Conservation (phyloP, 352 stramenopile genomes). For the Aphanomyces astaci region DNA sequence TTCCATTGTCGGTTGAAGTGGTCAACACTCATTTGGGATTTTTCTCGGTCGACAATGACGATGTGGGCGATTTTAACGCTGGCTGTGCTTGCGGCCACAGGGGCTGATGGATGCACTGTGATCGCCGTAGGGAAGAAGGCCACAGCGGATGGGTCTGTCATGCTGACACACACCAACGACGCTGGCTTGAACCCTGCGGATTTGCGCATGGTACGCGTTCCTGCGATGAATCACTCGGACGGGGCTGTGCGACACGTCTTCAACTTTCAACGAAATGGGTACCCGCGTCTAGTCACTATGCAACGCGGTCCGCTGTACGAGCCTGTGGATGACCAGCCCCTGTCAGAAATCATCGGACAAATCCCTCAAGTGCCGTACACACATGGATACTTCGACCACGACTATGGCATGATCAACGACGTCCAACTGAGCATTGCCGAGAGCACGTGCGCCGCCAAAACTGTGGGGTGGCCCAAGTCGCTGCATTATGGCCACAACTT, state of each 20-base stretch:
- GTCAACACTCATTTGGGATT: background rate
- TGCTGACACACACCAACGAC: slow-evolving; percentile 86
- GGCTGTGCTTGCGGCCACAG: background rate
- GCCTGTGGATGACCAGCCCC: slow-evolving; percentile 28
- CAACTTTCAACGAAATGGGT: slow-evolving; percentile 39
- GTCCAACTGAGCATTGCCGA: slow-evolving; percentile 89
- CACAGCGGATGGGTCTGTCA: slow-evolving; percentile 67
- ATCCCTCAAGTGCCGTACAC: slow-evolving; percentile 87
- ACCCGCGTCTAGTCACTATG: slow-evolving; percentile 55
- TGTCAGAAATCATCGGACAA: slow-evolving; percentile 55
- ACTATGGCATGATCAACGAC: slow-evolving; percentile 94
- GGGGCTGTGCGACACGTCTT: slow-evolving; percentile 37
- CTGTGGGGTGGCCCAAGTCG: slow-evolving; percentile 56
- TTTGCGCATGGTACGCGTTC: slow-evolving; percentile 86
- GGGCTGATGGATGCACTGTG: slow-evolving; percentile 59
- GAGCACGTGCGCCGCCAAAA: slow-evolving; percentile 86
- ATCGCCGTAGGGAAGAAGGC: slow-evolving; percentile 78
- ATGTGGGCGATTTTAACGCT: background rate
- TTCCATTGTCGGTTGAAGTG: background rate
- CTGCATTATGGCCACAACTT: slow-evolving; percentile 68
- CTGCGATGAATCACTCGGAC: slow-evolving; percentile 53
- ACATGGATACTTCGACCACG: slow-evolving; percentile 91
- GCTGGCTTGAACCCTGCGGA: slow-evolving; percentile 72
- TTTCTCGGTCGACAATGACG: background rate
- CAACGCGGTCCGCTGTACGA: slow-evolving; percentile 68